A percentile compares a stretch with the other conserved stretches of the same genome.
Evolutionary conservation across 257 asterid genomes (phyloP).

Genomic region (Echium plantagineum): DNA sequence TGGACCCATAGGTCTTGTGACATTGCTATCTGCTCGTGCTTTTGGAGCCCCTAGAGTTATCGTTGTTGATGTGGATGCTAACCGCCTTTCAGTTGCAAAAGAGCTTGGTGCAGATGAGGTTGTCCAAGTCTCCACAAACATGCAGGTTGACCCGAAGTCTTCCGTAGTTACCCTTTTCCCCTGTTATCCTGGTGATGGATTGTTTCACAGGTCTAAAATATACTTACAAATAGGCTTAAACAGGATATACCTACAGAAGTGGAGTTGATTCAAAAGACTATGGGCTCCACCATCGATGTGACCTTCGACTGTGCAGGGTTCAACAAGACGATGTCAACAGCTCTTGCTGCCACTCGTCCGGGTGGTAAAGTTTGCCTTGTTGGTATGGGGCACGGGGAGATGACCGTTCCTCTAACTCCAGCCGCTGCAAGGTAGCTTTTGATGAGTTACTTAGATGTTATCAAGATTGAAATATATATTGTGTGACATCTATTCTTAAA

Average conservation of each 20-base stretch:
- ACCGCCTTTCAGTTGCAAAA: conserved; percentile 67
- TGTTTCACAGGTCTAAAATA: background rate
- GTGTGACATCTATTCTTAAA: background rate
- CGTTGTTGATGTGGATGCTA: conserved; percentile 65
- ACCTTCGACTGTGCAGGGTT: conserved; percentile 85
- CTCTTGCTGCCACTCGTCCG: conserved; percentile 60
- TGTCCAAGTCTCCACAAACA: conserved; percentile 50
- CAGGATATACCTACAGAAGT: conserved; percentile 71
- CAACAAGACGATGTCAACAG: conserved; percentile 77
- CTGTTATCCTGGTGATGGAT: background rate
- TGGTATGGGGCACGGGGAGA: conserved; percentile 68
- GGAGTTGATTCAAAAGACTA: conserved; percentile 44
- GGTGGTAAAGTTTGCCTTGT: conserved; percentile 97
- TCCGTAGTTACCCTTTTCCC: background rate
- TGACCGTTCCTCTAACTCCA: conserved; percentile 78
- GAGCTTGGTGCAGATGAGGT: conserved; percentile 69
- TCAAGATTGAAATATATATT: too few species aligned
- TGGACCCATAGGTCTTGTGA: conserved; percentile 84
- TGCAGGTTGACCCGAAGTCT: conserved; percentile 28
- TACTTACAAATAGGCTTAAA: conserved; percentile 3
- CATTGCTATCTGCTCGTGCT: conserved; percentile 83
- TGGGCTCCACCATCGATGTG: conserved; percentile 44
- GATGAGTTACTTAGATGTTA: background rate
- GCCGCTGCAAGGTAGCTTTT: conserved; percentile 70
- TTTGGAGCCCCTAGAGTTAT: conserved; percentile 73